Base-by-base conservation (phyloP, 2,329 filamentous ascomycete genomes). In the Scolecobasidium constrictum region DNA sequence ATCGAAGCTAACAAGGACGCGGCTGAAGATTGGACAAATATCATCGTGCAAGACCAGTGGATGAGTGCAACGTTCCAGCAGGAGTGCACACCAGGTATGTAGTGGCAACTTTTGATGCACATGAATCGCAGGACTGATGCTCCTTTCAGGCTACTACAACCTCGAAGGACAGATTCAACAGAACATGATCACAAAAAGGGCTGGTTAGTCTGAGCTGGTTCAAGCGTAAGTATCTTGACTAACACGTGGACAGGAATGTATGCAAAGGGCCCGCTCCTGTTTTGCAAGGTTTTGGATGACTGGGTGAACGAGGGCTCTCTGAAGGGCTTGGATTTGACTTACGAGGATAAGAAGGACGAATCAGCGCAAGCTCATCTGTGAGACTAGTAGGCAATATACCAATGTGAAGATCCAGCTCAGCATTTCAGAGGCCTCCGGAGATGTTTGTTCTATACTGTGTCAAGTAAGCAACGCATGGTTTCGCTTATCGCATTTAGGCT, bases 81-180 rank as follows among this genome's bases (percentile, higher is more conserved):
- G 33, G 31, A 43, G 16, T 79, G 78, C 50, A 56, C 78, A 58
- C 73, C 74, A 2, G 54, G 75, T 5, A 62, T 78, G 3, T 74
- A 78, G 45, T 72, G 78, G 53, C 74, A 63, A 3, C 68, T 66
- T 0, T 78, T 75, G 50, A 67, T 78, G 54, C 77, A 76, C 0
- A 68, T 60, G 12, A 60, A 71, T 71, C 47, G 56, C 65, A 0
- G 56, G 56, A 6, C 68, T 65, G 0, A 48, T 54, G 3, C 70
- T 73, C 48, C 46, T 77, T 17, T 62, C 67, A 1, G 53, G 59
- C 21, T 64, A 77, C 50, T 39, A 65, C 3, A 55, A 69, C 5
- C 54, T 56, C 1, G 62, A 76, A n/a, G 66, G 63, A 4, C 53
- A 57, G 35, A 59, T 36, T 9, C 18, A 36, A 36, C 34, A 15